Evolutionary conservation across 345 rosid species (phyloP), one percentile per base, ranked within the genome.

Genomic region (Salix koriyanagi): DNA sequence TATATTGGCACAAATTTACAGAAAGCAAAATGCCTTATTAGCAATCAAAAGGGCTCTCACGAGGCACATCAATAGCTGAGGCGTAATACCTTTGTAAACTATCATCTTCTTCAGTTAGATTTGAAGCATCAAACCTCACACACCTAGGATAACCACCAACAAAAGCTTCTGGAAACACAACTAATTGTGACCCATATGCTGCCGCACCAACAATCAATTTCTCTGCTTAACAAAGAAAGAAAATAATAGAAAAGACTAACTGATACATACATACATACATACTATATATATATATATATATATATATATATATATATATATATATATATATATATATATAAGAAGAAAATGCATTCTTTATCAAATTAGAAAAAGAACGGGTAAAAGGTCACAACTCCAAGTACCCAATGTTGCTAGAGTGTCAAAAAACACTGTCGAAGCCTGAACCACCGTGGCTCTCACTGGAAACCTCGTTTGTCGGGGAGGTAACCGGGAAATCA

Each of bases 121-220:
- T 28, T 11, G 25, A 7, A 16, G 75, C 18, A 75, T 54, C 72
- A 67, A 46, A 23, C 23, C 5, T 36, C 39, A 26, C 13, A 11
- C 36, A 52, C 58, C 69, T 16, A 0, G 75, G 80, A 36, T 73
- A 73, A 28, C 80, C 84, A 48, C 84, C 84, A 3, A 77, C 30
- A 76, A 81, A 81, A 12, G 78, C 78, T 73, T 81, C 78, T 36
- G 84, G 84, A 62, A 81, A 81, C 48, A 81, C 80, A 14, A 69
- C 77, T 62, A 81, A 50, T 13, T 77, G 71, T 18, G 84, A 76
- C 15, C 78, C 78, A 61, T 73, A 71, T 3, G 74, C 78, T 61
- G 84, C 75, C 21, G 78, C 80, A 4, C 48, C 70, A 19, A 72
- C 75, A 62, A 77, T 37, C 65, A 81, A 39, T 52, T 72, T 46